Conservation (phyloP, 139 green algal species). For the Coelastrella sp. region DNA sequence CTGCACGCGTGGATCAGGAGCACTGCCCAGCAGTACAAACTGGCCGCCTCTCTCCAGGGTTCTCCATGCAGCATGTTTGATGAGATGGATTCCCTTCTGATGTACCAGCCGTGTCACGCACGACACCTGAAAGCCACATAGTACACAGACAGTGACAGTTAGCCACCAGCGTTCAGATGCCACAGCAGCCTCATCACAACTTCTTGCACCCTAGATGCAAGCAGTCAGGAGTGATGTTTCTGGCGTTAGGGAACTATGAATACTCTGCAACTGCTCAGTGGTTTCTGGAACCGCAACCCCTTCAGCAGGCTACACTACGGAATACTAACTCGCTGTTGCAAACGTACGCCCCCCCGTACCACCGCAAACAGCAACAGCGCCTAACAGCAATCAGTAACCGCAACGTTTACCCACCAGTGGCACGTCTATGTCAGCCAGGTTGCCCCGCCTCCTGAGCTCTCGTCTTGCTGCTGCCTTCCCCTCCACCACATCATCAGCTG, state of each 20-base stretch:
- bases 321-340: no score
- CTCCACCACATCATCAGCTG: slow-evolving; percentile 52
- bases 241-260: no score
- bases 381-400: not conserved
- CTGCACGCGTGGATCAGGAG: slow-evolving; percentile 84
- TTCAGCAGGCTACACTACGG: no score
- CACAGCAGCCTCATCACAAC: no score
- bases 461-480: slow-evolving; percentile 67
- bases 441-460: slow-evolving; percentile 74
- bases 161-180: no score
- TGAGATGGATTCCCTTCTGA: slow-evolving; percentile 99
- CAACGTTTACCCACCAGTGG: slow-evolving; percentile 69
- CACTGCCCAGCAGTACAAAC: slow-evolving; percentile 98
- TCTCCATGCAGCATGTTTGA: slow-evolving; percentile 93
- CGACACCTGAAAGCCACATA: slow-evolving; percentile 68
- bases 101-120: slow-evolving; percentile 87
- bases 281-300: no score
- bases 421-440: slow-evolving; percentile 76
- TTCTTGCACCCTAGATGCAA: no score
- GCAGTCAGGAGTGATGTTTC: no score
- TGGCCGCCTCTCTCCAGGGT: slow-evolving; percentile 92
- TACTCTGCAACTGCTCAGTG: no score
- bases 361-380: no score
- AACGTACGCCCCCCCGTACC: no score
- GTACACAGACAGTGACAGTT: no score